A percentile compares a stretch with the other conserved stretches of the same genome.
These are phyloP conservation scores for Salix arbutifolia DNA, from an alignment of 345 rosid genomes.

Conservation along the genomic window DNA sequence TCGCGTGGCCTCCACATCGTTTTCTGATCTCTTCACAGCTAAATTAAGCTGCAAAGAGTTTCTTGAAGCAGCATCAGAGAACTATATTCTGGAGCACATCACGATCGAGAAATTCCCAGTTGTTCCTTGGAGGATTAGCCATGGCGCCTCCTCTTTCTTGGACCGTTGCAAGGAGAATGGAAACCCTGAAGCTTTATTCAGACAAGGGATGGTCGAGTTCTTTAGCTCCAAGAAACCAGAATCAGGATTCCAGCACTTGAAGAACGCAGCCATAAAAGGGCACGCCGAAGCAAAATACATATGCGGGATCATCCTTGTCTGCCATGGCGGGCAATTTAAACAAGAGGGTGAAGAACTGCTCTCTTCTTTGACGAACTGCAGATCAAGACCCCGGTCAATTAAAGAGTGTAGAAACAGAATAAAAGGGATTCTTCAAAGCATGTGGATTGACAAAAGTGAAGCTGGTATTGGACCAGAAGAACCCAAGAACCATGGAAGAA, in stretches of 20 bases:
- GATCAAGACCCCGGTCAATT: neutral
- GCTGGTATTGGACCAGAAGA: neutral
- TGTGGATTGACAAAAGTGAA: neutral
- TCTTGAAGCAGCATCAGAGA: neutral
- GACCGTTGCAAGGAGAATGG: conserved; percentile 2
- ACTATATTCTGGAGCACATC: neutral
- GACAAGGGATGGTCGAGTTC: neutral
- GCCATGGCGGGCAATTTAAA: neutral
- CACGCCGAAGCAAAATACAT: conserved; percentile 1
- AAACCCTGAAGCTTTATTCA: conserved; percentile 2
- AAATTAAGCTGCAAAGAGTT: conserved; percentile 3
- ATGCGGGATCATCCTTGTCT: neutral
- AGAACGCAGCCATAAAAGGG: neutral
- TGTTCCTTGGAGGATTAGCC: neutral
- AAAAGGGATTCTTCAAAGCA: neutral
- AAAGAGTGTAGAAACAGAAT: neutral
- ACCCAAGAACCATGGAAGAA: neutral
- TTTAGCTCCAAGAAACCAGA: neutral
- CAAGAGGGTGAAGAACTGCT: neutral
- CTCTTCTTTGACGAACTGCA: neutral
- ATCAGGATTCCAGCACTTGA: neutral
- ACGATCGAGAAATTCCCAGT: neutral
- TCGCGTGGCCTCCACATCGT: neutral
- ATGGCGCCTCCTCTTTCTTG: neutral
- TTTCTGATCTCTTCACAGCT: neutral